Conservation (phyloP, 345 rosid species). For the Passiflora organensis region DNA sequence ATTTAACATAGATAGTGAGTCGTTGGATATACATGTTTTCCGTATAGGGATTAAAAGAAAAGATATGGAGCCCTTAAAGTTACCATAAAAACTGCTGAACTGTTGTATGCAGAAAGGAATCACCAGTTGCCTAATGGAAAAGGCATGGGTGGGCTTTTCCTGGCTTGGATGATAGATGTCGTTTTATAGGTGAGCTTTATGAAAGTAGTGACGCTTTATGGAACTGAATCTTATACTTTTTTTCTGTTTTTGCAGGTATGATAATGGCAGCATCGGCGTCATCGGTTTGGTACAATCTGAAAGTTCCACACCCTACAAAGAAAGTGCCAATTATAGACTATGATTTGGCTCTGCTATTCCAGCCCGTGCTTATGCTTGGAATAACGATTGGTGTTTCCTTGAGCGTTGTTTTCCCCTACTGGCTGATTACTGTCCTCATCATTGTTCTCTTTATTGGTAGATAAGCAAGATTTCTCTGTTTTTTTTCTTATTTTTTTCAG, state of each 20-base stretch:
- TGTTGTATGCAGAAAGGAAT: too few species aligned
- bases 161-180: too few species aligned
- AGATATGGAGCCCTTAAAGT: too few species aligned
- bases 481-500: neutral
- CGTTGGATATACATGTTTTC: too few species aligned
- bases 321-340: constrained; percentile 88
- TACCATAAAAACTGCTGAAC: too few species aligned
- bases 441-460: constrained; percentile 76
- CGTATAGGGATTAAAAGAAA: too few species aligned
- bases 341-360: constrained; percentile 82
- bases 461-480: neutral
- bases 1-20: too few species aligned
- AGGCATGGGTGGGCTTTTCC: too few species aligned
- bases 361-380: constrained; percentile 92
- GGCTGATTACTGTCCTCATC: constrained; percentile 91
- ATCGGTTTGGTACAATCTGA: constrained; percentile 88
- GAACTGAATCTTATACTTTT: neutral
- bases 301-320: constrained; percentile 78
- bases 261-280: constrained; percentile 95
- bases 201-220: neutral
- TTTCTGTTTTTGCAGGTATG: constrained; percentile 58
- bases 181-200: neutral
- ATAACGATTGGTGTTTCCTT: constrained; percentile 84
- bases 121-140: too few species aligned
- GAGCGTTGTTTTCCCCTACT: constrained; percentile 91